These are phyloP conservation scores for Stygiomarasmius scandens DNA, from an alignment of 1,284 basidiomycete species.

Conservation along the genomic window DNA sequence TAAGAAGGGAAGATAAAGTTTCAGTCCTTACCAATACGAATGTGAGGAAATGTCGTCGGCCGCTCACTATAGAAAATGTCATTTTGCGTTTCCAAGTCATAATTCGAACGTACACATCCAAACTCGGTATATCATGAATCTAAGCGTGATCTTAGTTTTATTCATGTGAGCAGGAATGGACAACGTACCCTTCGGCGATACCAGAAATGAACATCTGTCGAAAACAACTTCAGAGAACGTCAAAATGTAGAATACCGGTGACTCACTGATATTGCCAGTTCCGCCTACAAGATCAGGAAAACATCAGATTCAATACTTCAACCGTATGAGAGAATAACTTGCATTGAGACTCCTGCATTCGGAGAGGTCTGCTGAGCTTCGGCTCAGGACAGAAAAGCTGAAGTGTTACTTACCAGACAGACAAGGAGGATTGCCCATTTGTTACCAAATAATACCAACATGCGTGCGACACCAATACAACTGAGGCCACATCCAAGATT, in stretches of 20 bases:
- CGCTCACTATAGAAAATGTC: slow-evolving; percentile 11
- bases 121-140: slow-evolving; percentile 34
- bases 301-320: neutral
- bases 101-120: slow-evolving; percentile 27
- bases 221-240: neutral
- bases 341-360: slow-evolving; percentile 34
- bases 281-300: slow-evolving; percentile 19
- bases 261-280: slow-evolving; percentile 31
- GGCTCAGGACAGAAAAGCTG: neutral
- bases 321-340: neutral
- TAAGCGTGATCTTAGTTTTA: slow-evolving; percentile 10
- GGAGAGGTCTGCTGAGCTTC: neutral
- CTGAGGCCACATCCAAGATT: slow-evolving; percentile 30
- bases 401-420: slow-evolving; percentile 27
- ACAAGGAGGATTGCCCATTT: slow-evolving; percentile 20
- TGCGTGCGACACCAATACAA: slow-evolving; percentile 32
- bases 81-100: neutral
- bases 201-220: slow-evolving; percentile 34
- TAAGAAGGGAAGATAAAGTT: neutral
- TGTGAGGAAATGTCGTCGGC: slow-evolving; percentile 19
- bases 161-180: neutral
- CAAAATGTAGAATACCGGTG: neutral
- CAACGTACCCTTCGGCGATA: slow-evolving; percentile 29
- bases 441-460: slow-evolving; percentile 34
- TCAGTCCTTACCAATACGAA: slow-evolving; percentile 25